These are phyloP conservation scores for Mucor circinelloides DNA, from an alignment of 371 early-diverging fungal species.

Conservation along the genomic window DNA sequence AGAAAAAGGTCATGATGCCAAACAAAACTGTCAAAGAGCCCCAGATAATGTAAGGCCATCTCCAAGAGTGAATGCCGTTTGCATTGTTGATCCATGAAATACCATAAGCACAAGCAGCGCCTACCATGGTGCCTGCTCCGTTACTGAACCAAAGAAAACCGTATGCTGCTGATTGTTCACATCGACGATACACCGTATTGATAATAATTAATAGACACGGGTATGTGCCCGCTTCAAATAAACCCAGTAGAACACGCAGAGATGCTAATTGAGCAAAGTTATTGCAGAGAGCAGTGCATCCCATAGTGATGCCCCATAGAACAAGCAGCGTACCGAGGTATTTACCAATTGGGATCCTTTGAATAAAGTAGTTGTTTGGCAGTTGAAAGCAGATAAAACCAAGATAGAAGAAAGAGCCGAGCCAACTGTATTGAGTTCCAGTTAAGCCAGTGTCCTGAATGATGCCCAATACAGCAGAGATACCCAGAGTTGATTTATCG, in stretches of 20 bases:
- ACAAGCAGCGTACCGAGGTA: constrained; percentile 32
- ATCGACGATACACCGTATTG: constrained; percentile 35
- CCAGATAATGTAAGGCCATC: constrained; percentile 35
- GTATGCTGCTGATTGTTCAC: constrained; percentile 30
- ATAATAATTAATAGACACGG: constrained; percentile 31
- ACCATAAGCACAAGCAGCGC: constrained; percentile 21
- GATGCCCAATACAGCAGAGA: constrained; percentile 35
- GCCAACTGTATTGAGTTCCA: constrained; percentile 28
- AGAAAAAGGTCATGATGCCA: constrained; percentile 27
- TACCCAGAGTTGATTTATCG: constrained; percentile 36
- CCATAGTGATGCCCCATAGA: constrained; percentile 37
- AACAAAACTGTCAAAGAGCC: constrained; percentile 22
- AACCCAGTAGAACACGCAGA: constrained; percentile 30
- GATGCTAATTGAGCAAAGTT: constrained; percentile 33
- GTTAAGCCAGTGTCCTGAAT: constrained; percentile 23
- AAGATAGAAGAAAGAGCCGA: constrained; percentile 37
- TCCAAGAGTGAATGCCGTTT: constrained; percentile 23
- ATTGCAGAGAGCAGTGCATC: constrained; percentile 22
- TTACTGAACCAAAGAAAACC: constrained; percentile 18
- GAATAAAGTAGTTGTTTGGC: constrained; percentile 36
- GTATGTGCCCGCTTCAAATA: constrained; percentile 37
- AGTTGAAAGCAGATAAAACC: constrained; percentile 34
- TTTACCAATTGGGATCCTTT: constrained; percentile 29
- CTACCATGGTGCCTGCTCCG: constrained; percentile 25
- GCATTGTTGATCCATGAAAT: constrained; percentile 25